Evolutionary conservation across 2,329 filamentous ascomycete genomes (phyloP).

Genomic region (Microdochium trichocladiopsis): DNA sequence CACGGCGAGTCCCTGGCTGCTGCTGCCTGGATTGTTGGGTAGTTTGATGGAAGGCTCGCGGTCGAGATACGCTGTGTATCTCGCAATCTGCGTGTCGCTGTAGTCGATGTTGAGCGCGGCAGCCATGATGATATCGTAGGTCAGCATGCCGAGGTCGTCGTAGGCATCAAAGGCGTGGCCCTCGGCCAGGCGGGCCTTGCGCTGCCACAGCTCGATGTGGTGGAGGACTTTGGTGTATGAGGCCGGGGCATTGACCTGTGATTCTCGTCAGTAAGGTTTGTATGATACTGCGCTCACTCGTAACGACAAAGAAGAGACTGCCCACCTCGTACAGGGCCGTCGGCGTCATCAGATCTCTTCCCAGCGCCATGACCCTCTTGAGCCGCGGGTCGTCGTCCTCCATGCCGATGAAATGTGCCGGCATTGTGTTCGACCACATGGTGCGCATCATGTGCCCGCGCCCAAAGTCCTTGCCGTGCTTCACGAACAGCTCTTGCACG

Average conservation of each 20-base stretch:
- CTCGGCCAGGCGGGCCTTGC: background rate
- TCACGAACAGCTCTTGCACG: conserved; percentile 6
- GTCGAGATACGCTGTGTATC: background rate
- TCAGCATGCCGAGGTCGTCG: conserved; percentile 1
- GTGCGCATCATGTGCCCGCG: background rate
- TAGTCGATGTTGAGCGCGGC: conserved; percentile 1
- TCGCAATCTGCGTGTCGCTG: conserved; percentile 1
- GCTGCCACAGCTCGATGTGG: conserved; percentile 2
- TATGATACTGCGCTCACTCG: too few relatives aligned
- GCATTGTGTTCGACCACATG: background rate
- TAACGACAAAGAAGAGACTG: too few relatives aligned
- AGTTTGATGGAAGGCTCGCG: conserved; percentile 1
- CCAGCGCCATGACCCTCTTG: conserved; percentile 1
- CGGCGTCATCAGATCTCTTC: conserved; percentile 4
- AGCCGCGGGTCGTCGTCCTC: background rate
- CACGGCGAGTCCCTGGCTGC: background rate
- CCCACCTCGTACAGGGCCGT: conserved; percentile 1
- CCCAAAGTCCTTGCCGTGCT: conserved; percentile 7
- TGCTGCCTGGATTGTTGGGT: background rate
- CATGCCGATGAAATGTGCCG: conserved; percentile 1
- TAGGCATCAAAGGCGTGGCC: conserved; percentile 2
- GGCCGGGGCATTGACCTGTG: conserved; percentile 1
- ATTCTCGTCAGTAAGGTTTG: background rate
- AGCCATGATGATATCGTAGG: conserved; percentile 4
- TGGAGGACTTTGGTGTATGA: background rate